Conservation (phyloP, 2,329 filamentous ascomycete genomes). For the Nigrospora osmanthi region DNA sequence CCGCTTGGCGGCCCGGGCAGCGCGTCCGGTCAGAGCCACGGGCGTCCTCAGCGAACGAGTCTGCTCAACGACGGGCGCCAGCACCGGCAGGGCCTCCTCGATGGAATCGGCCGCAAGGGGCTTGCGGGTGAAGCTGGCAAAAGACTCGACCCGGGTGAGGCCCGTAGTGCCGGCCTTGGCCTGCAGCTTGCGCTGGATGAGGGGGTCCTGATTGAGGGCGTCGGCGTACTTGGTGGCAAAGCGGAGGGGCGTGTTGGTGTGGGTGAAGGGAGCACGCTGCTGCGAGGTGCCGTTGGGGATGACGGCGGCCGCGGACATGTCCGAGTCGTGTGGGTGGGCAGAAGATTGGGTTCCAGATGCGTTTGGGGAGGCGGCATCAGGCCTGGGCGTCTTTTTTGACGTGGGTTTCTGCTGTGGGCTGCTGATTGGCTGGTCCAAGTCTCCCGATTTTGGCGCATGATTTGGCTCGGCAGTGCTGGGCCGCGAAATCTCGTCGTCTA, state of each 20-base stretch:
- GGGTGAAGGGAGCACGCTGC: slow-evolving; percentile 6
- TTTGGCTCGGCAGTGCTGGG: slow-evolving; percentile 18
- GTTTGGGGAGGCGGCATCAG: slow-evolving; percentile 15
- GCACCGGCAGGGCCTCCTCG: slow-evolving; percentile 12
- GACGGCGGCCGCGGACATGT: slow-evolving; percentile 19
- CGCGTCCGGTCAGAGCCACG: slow-evolving; percentile 15
- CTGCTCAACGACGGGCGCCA: slow-evolving; percentile 11
- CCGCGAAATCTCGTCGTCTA: slow-evolving; percentile 20
- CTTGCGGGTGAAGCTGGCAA: slow-evolving; percentile 18
- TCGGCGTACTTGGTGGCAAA: slow-evolving; percentile 18
- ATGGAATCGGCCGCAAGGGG: slow-evolving; percentile 11
- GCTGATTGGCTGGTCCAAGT: slow-evolving; percentile 22
- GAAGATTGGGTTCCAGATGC: slow-evolving; percentile 9
- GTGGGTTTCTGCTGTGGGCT: slow-evolving; percentile 21
- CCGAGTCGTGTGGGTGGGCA: slow-evolving; percentile 14
- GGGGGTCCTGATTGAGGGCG: slow-evolving; percentile 8
- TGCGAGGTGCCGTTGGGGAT: slow-evolving; percentile 14
- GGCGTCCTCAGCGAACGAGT: slow-evolving; percentile 18
- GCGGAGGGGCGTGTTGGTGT: slow-evolving; percentile 10
- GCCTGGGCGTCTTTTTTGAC: slow-evolving; percentile 23
- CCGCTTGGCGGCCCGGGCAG: slow-evolving; percentile 35
- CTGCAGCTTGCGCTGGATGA: slow-evolving; percentile 13
- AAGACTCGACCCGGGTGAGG: slow-evolving; percentile 12
- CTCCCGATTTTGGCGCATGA: slow-evolving; percentile 22
- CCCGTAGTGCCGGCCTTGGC: slow-evolving; percentile 14